phyloP scores from a whole-genome alignment of 345 rosid species.

The Hypericum androsaemum region DNA sequence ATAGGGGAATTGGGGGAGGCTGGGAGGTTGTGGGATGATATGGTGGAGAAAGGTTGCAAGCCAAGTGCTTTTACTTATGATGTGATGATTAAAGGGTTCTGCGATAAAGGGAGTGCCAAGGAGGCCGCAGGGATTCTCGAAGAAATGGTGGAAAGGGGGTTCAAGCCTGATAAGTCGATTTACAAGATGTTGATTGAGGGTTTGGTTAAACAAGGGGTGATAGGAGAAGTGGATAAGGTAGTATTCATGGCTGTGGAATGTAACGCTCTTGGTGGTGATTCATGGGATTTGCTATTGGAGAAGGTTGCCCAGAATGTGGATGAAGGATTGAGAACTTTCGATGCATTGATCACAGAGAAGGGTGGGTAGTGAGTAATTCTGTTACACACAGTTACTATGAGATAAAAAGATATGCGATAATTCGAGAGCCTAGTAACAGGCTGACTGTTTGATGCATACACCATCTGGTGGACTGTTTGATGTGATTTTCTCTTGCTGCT shows the following conservation, averaged over 20 bases:
- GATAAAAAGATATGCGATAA: too few species aligned
- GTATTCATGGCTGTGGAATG: slow-evolving; percentile 39
- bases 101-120: slow-evolving; percentile 47
- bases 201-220: slow-evolving; percentile 29
- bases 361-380: slow-evolving; percentile 2
- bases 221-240: slow-evolving; percentile 41
- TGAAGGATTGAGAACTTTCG: slow-evolving; percentile 21
- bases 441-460: too few species aligned
- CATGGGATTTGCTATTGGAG: slow-evolving; percentile 47
- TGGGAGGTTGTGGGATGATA: slow-evolving; percentile 73
- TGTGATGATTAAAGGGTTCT: slow-evolving; percentile 62
- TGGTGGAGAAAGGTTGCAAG: slow-evolving; percentile 66
- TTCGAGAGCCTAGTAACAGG: too few species aligned
- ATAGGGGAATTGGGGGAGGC: slow-evolving; percentile 59
- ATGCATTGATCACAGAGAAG: slow-evolving; percentile 27
- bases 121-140: slow-evolving; percentile 60
- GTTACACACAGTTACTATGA: too few species aligned
- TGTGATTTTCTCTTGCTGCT: too few species aligned
- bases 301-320: slow-evolving; percentile 34
- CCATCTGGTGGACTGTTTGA: too few species aligned
- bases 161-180: slow-evolving; percentile 47
- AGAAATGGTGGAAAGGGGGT: slow-evolving; percentile 73
- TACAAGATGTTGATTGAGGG: slow-evolving; percentile 45
- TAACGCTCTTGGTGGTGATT: slow-evolving; percentile 38
- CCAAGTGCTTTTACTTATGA: slow-evolving; percentile 73